Conservation (phyloP, 768 basidiomycete genomes). For the Boletus rufocinnamomeus region DNA sequence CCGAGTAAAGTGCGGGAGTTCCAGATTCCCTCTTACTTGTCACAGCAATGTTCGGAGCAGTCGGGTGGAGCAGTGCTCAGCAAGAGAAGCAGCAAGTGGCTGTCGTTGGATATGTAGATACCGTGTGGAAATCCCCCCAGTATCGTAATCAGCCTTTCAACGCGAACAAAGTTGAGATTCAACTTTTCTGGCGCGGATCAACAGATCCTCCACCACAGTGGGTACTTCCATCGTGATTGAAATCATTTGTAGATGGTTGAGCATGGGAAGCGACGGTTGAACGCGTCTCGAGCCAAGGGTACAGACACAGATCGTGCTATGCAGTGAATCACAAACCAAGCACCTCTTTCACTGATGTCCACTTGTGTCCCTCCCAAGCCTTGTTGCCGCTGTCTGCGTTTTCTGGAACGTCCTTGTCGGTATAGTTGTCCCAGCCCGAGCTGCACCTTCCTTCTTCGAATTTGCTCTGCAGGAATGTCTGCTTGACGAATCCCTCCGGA, state of each 20-base stretch:
- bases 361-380: conserved; percentile 37
- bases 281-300: background rate
- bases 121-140: too few species aligned
- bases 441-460: conserved; percentile 35
- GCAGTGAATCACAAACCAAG: conserved; percentile 23
- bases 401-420: conserved; percentile 33
- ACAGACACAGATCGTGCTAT: background rate
- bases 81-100: conserved; percentile 25
- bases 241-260: background rate
- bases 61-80: conserved; percentile 23
- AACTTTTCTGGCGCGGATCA: background rate
- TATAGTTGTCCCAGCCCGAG: conserved; percentile 37
- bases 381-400: conserved; percentile 34
- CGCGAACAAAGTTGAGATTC: background rate
- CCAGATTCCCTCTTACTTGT: conserved; percentile 36
- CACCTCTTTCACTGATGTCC: conserved; percentile 33
- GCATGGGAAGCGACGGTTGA: conserved; percentile 1
- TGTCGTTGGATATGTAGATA: conserved; percentile 20
- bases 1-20: conserved; percentile 38
- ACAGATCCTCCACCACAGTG: background rate
- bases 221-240: background rate
- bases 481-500: conserved; percentile 32
- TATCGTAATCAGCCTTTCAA: background rate
- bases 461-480: conserved; percentile 33
- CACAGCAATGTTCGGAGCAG: conserved; percentile 38